Evolutionary conservation across 768 basidiomycete genomes (phyloP).

Genomic region (Cystobasidium ongulense): DNA sequence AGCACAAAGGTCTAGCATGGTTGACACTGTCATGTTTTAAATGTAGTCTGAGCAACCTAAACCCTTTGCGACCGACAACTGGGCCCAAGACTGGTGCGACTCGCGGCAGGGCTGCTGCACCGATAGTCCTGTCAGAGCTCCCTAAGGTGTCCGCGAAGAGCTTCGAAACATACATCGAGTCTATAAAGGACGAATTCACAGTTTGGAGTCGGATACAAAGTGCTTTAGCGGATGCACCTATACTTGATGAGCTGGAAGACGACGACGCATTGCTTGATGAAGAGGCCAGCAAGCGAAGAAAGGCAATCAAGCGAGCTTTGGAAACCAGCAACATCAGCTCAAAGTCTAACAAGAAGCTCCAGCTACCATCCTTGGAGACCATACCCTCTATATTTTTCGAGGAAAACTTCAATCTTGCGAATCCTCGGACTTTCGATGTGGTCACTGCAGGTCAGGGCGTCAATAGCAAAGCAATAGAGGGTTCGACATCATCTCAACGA

Average conservation of each 20-base stretch:
- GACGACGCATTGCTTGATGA: constrained; percentile 7
- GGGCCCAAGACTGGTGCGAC: constrained; percentile 45
- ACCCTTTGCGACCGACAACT: constrained; percentile 23
- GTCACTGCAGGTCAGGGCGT: constrained; percentile 55
- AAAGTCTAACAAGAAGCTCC: constrained; percentile 46
- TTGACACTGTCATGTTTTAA: not conserved
- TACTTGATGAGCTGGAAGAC: constrained; percentile 13
- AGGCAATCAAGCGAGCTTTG: not conserved
- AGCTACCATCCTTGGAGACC: constrained; percentile 61
- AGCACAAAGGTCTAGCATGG: not conserved
- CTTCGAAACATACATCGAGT: constrained; percentile 71
- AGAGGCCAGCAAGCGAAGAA: not conserved
- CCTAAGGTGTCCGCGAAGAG: constrained; percentile 73
- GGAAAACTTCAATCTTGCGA: constrained; percentile 66
- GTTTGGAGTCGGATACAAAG: constrained; percentile 51
- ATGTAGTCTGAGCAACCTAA: constrained; percentile 17
- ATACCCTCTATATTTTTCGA: constrained; percentile 79
- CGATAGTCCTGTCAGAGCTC: constrained; percentile 52
- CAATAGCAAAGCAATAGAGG: constrained; percentile 6
- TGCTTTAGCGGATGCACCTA: not conserved
- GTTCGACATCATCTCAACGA: no score
- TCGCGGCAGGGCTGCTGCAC: constrained; percentile 44
- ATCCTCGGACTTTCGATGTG: constrained; percentile 64
- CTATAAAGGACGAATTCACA: constrained; percentile 68
- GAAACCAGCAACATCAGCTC: constrained; percentile 1